Percentiles rank a stretch among this genome's conserved stretches.
Evolutionary conservation across 441 rosid genomes (phyloP).

Genomic region (Isatis lusitanica): DNA sequence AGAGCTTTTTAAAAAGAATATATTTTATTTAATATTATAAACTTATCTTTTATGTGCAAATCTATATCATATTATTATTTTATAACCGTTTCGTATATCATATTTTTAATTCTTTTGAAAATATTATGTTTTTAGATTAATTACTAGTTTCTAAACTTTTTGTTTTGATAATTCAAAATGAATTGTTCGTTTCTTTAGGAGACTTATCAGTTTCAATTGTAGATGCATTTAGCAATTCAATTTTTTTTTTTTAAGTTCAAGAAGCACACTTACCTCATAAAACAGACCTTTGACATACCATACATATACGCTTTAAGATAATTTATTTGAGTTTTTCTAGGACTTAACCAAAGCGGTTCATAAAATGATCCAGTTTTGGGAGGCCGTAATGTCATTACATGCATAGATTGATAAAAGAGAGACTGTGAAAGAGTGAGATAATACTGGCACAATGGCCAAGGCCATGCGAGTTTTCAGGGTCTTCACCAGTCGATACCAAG

Average conservation of each 20-base stretch:
- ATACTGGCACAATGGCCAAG: background rate
- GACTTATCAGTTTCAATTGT: no score
- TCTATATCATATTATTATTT: no score
- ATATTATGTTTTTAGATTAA: no score
- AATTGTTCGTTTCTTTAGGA: no score
- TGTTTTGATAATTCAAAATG: no score
- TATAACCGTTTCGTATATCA: no score
- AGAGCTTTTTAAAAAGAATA: no score
- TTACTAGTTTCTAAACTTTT: no score
- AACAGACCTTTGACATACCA: background rate
- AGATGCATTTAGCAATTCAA: background rate
- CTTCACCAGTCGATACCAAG: slow-evolving; percentile 22
- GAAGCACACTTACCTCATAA: background rate
- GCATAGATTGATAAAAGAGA: background rate
- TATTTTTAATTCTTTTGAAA: no score
- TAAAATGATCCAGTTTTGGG: slow-evolving; percentile 1
- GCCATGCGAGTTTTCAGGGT: slow-evolving; percentile 1
- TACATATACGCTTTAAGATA: background rate
- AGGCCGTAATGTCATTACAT: slow-evolving; percentile 14
- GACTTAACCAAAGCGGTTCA: background rate
- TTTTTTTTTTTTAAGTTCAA: background rate
- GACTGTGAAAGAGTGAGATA: background rate
- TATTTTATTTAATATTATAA: no score
- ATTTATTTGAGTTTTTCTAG: background rate
- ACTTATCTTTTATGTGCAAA: no score